Percentiles rank a stretch among this genome's conserved stretches.
phyloP scores from a whole-genome alignment of 345 rosid genomes.

The Eucalyptus albens region DNA sequence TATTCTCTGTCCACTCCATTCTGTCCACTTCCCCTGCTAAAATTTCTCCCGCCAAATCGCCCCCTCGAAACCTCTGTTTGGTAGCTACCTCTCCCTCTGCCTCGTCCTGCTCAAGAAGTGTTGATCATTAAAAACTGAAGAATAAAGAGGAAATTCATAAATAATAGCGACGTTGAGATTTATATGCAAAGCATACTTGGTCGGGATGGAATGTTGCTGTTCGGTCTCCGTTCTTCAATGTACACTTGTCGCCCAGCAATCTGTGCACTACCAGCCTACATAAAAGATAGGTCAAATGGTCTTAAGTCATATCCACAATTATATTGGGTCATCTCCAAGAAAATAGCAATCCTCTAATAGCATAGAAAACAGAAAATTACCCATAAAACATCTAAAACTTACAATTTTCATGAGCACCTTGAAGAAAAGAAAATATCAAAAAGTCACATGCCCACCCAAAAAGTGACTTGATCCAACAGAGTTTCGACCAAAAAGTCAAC shows the following conservation, averaged over 20 bases:
- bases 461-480: not conserved
- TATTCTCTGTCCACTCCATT: conserved; percentile 39
- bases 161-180: not conserved
- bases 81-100: conserved; percentile 45
- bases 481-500: not conserved
- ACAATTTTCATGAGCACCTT: not conserved
- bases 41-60: conserved; percentile 29
- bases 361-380: not conserved
- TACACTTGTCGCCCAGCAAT: conserved; percentile 53
- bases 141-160: not conserved
- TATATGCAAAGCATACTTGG: conserved; percentile 28
- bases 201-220: conserved; percentile 45
- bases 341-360: not conserved
- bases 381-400: not conserved
- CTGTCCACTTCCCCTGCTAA: conserved; percentile 16
- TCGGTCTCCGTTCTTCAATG: conserved; percentile 65
- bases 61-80: conserved; percentile 32
- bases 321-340: not conserved
- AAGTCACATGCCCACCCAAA: not conserved
- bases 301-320: not conserved
- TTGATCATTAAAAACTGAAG: not conserved
- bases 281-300: not conserved
- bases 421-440: not conserved
- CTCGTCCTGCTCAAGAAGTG: conserved; percentile 27
- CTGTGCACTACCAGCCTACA: conserved; percentile 36